These are phyloP conservation scores for Scheffersomyces segobiensis DNA, from an alignment of 1,139 yeast species.

Conservation along the genomic window DNA sequence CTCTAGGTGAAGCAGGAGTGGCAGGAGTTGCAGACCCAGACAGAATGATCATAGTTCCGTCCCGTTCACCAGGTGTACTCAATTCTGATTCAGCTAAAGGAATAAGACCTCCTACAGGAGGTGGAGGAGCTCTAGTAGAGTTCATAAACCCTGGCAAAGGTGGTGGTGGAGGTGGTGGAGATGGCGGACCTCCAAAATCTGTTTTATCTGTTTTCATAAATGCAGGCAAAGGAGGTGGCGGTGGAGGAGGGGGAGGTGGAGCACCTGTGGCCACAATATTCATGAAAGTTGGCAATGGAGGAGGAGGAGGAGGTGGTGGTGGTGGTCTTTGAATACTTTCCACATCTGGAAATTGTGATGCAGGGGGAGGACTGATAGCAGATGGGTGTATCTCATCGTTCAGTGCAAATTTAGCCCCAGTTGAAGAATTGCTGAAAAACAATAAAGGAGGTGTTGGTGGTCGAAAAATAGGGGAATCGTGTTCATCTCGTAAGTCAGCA, in stretches of 20 bases:
- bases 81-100: background rate
- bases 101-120: conserved; percentile 1
- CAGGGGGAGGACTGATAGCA: background rate
- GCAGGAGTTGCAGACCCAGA: background rate
- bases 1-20: background rate
- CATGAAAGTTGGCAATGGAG: conserved; percentile 19
- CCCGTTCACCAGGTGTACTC: conserved; percentile 10
- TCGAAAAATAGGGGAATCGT: background rate
- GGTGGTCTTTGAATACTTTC: conserved; percentile 17
- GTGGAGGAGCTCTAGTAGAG: conserved; percentile 4
- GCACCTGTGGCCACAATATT: background rate
- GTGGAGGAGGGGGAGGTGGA: conserved; percentile 14
- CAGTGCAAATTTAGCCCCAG: background rate
- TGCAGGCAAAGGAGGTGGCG: conserved; percentile 23
- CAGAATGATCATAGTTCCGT: conserved; percentile 10
- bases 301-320: conserved; percentile 28
- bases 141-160: background rate
- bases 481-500: conserved; percentile 1
- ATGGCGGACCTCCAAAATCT: conserved; percentile 2
- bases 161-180: background rate
- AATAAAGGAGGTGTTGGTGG: conserved; percentile 3
- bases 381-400: background rate
- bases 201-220: conserved; percentile 5
- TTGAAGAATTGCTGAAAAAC: background rate
- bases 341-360: background rate